Evolutionary conservation across 2,329 filamentous ascomycete genomes (phyloP), one percentile per base, ranked within the genome.

Genomic region (Neofusicoccum sp.): DNA sequence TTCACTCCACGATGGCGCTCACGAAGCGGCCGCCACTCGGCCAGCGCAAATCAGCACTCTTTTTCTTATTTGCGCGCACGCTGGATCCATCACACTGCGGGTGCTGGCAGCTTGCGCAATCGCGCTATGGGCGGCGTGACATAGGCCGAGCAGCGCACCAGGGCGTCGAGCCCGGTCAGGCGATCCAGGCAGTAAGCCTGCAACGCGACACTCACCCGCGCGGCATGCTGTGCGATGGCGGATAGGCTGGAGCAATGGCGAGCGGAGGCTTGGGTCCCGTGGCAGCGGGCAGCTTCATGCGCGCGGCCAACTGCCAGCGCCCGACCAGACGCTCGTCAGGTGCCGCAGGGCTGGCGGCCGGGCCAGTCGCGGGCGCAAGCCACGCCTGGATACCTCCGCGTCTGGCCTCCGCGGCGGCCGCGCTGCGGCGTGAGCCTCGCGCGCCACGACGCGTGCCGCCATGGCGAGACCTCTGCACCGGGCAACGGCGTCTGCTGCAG

Each of bases 321-420:
- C 14, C 6, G 48, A 36, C 49, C 49, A 41, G 41, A 47, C 40
- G 51, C 34, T 49, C 48, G 59, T 61, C 59, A 61, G 40, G 36
- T 60, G 59, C 48, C 48, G 49, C 59, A 54, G 47, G 47, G 45
- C 58, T 60, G 58, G 51, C 51, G 26, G 38, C 51, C 28, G 51
- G 51, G 26, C 51, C 51, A 56, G 51, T 43, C 51, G 36, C 51
- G 31, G 51, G 51, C 38, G 28, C 36, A 56, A 43, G 51, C 51
- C 51, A 56, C 51, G 11, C n/a, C 36, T 56, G 36, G 51, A 56
- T 43, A 28, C 38, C 51, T 44, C 51, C 51, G 51, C 51, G 33
- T 16, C 12, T 31, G 34, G 9, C 31, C 26, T 54, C 51, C 51
- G 51, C 51, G 51, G 36, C 24, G 43, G 14, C 36, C 51, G 51